Evolutionary conservation across 306 rosid species (phyloP).

Genomic region (Quercus gilva): DNA sequence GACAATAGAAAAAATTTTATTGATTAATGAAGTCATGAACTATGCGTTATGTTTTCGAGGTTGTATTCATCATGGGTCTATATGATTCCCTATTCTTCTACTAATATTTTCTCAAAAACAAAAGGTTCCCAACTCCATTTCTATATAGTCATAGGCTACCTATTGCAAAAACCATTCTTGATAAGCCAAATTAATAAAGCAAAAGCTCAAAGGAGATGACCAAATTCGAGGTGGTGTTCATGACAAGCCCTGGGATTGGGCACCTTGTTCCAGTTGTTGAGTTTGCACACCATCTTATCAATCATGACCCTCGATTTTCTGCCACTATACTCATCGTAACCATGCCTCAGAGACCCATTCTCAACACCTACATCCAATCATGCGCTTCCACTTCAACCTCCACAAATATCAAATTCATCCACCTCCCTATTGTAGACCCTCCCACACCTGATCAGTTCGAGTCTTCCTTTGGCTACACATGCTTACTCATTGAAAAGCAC

Average conservation of each 20-base stretch:
- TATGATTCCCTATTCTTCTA: no score
- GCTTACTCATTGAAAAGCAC: constrained; percentile 37
- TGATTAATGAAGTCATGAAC: no score
- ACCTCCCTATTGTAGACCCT: constrained; percentile 36
- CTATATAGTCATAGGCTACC: no score
- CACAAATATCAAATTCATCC: constrained; percentile 24
- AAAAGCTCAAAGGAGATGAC: not conserved
- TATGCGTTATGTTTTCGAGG: no score
- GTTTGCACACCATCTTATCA: constrained; percentile 48
- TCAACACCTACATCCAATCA: constrained; percentile 38
- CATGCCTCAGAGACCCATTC: constrained; percentile 36
- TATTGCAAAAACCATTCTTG: no score
- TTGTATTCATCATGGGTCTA: no score
- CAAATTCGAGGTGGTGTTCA: constrained; percentile 42
- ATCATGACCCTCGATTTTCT: constrained; percentile 39
- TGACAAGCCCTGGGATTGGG: constrained; percentile 51
- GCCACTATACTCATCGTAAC: constrained; percentile 48
- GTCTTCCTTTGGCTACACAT: constrained; percentile 18
- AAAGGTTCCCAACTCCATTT: no score
- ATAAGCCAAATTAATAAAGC: not conserved
- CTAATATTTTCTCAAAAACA: no score
- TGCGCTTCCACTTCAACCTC: constrained; percentile 19
- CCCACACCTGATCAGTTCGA: constrained; percentile 42
- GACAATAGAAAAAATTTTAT: no score
- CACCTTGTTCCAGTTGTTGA: constrained; percentile 52